These are phyloP conservation scores for Omphalea diandra DNA, from an alignment of 441 rosid genomes.

Conservation along the genomic window DNA sequence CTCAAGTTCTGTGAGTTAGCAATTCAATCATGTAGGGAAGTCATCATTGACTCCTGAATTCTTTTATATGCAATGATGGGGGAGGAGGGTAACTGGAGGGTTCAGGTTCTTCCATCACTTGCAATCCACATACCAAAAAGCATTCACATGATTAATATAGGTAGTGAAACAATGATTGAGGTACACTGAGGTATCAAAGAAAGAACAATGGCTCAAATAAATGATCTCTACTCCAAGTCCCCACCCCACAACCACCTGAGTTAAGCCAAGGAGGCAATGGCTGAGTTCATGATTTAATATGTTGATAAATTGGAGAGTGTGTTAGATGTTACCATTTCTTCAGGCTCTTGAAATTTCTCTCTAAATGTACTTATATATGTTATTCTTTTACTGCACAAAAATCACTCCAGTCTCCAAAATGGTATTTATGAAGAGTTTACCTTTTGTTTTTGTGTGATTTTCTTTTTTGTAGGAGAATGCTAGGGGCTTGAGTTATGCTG, in stretches of 20 bases:
- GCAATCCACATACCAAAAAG: neutral
- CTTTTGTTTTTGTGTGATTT: neutral
- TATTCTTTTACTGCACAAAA: neutral
- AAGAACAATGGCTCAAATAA: too few relatives aligned
- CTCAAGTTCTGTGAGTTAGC: neutral
- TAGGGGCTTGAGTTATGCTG: conserved; percentile 37
- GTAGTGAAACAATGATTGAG: neutral
- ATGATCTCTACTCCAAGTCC: neutral
- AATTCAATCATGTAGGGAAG: neutral
- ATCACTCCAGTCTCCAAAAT: neutral
- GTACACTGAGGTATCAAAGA: too few relatives aligned
- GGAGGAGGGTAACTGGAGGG: neutral
- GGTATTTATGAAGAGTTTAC: conserved; percentile 7
- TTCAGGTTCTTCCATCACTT: neutral
- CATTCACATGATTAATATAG: neutral
- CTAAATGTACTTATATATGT: neutral
- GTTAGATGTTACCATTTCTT: neutral
- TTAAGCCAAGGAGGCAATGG: neutral
- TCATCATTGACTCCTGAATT: conserved; percentile 1
- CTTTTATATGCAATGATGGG: neutral
- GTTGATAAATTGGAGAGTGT: neutral
- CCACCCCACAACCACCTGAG: neutral
- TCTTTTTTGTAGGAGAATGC: conserved; percentile 47
- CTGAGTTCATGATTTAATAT: neutral
- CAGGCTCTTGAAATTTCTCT: neutral